phyloP scores from a whole-genome alignment of 2,329 filamentous ascomycete genomes.

The Blastomyces silverae region DNA sequence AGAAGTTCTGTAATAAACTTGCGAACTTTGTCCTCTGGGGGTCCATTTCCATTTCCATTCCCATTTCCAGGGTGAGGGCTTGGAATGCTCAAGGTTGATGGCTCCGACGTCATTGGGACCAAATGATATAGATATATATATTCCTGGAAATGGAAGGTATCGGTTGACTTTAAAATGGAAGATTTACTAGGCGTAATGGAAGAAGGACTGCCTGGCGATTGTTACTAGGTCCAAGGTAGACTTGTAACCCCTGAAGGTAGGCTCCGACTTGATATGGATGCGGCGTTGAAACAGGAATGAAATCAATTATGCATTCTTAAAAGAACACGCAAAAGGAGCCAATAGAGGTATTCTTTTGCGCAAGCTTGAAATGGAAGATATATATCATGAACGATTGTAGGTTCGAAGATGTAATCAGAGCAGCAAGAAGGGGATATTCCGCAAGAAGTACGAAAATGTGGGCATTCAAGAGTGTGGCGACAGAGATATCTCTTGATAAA shows the following conservation, averaged over 20 bases:
- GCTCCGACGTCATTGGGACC: not conserved
- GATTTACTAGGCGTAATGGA: too few species aligned
- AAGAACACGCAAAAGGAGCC: not conserved
- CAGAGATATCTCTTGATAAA: not conserved
- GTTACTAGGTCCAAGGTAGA: not conserved
- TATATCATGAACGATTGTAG: not conserved
- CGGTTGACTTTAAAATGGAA: not conserved
- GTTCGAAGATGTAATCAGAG: not conserved
- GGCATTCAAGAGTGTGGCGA: not conserved
- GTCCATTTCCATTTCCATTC: not conserved
- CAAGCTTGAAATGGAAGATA: not conserved
- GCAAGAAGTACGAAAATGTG: not conserved
- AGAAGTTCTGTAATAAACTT: constrained; percentile 30
- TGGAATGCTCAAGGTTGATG: not conserved
- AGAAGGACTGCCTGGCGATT: not conserved
- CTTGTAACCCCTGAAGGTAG: not conserved
- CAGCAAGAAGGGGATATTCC: not conserved
- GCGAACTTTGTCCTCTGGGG: constrained; percentile 23
- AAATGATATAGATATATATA: not conserved
- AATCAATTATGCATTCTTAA: not conserved
- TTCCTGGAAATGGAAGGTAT: not conserved
- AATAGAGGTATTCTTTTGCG: not conserved
- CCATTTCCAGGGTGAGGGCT: not conserved
- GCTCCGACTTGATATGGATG: not conserved
- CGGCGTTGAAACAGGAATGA: not conserved